Percentiles rank a stretch among this genome's conserved stretches.
Conservation (phyloP, 306 rosid genomes). For the Prunus kanzakura region DNA sequence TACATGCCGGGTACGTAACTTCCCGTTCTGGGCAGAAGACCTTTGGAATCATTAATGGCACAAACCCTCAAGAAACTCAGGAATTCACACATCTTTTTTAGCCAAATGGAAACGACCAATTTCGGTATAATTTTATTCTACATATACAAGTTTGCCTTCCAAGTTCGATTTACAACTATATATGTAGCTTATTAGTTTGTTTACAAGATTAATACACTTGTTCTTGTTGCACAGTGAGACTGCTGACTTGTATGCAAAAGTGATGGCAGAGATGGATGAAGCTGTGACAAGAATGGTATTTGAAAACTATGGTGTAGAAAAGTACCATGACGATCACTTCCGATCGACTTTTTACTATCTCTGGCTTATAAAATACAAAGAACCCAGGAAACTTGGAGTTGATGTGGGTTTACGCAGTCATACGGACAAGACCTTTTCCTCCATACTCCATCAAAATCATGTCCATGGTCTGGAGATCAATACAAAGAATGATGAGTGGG, state of each 20-base stretch:
- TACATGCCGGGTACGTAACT: no score
- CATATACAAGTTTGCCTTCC: neutral
- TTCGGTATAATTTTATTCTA: neutral
- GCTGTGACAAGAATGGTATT: neutral
- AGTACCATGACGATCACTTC: neutral
- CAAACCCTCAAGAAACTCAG: neutral
- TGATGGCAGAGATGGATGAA: neutral
- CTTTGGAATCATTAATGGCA: conserved; percentile 20
- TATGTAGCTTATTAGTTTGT: neutral
- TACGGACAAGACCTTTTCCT: neutral
- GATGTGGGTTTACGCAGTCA: neutral
- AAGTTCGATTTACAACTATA: no score
- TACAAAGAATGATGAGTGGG: neutral
- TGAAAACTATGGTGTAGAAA: neutral
- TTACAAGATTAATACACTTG: neutral
- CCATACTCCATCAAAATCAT: neutral
- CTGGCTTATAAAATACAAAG: neutral
- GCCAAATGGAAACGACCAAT: conserved; percentile 24
- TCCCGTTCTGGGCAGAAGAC: neutral
- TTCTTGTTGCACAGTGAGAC: neutral
- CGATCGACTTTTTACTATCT: no score
- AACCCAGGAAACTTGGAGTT: neutral
- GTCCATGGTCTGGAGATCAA: neutral
- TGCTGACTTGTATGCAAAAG: neutral
- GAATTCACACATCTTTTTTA: conserved; percentile 25